These are phyloP conservation scores for Mrakiaceae sp. DNA, from an alignment of 1,284 basidiomycete genomes.

Conservation along the genomic window DNA sequence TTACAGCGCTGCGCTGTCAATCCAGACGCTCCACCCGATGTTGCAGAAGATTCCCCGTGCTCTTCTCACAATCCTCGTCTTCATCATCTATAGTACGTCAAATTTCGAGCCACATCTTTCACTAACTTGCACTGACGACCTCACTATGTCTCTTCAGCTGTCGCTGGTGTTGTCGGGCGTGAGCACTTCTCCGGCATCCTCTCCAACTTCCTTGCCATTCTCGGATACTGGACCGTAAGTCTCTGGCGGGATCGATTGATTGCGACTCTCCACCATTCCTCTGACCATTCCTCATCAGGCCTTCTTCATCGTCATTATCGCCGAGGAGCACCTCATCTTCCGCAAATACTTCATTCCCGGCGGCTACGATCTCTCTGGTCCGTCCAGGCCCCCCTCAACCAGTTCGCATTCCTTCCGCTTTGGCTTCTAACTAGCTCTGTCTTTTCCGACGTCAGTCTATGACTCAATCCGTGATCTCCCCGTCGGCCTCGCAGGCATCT, in stretches of 20 bases:
- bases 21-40: constrained; percentile 45
- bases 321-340: constrained; percentile 44
- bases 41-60: constrained; percentile 50
- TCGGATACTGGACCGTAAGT: constrained; percentile 51
- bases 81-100: constrained; percentile 39
- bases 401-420: no score
- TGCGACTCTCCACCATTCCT: no score
- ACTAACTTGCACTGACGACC: no score
- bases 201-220: constrained; percentile 42
- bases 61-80: constrained; percentile 47
- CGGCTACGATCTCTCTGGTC: constrained; percentile 43
- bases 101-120: no score
- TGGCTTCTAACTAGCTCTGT: no score
- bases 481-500: constrained; percentile 45
- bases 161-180: constrained; percentile 51
- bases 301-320: constrained; percentile 38
- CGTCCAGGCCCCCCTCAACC: no score
- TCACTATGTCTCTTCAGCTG: constrained; percentile 24
- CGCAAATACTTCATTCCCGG: constrained; percentile 34
- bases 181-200: constrained; percentile 51
- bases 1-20: constrained; percentile 45
- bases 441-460: constrained; percentile 33
- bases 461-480: constrained; percentile 45
- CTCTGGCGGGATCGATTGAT: no score
- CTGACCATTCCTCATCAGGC: constrained; percentile 43